A percentile compares a stretch with the other conserved stretches of the same genome.
phyloP scores from a whole-genome alignment of 1,284 basidiomycete genomes.

The Trichosporon asahii region DNA sequence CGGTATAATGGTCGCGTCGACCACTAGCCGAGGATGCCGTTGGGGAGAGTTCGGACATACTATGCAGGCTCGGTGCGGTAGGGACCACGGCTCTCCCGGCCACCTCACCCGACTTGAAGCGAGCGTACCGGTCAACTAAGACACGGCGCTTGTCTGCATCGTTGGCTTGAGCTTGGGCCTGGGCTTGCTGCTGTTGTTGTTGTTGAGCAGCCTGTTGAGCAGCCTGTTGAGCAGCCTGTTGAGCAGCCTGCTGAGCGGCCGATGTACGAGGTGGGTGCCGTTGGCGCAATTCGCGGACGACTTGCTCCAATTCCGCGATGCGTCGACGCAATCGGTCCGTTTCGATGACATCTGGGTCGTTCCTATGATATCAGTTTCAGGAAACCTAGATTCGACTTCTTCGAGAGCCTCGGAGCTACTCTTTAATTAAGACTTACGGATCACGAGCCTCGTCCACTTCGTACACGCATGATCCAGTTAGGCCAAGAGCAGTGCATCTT shows the following conservation, averaged over 20 bases:
- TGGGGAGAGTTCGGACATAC: slow-evolving; percentile 17
- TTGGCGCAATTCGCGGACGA: slow-evolving; percentile 66
- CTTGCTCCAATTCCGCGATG: slow-evolving; percentile 82
- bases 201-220: too few relatives aligned
- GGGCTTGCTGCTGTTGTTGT: slow-evolving; percentile 1
- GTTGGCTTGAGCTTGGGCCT: slow-evolving; percentile 12
- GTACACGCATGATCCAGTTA: slow-evolving; percentile 85
- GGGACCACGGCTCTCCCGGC: slow-evolving; percentile 34
- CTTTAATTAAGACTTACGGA: slow-evolving; percentile 56
- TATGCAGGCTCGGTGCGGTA: not conserved
- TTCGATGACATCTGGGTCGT: slow-evolving; percentile 78
- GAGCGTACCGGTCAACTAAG: slow-evolving; percentile 47
- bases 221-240: slow-evolving; percentile 2
- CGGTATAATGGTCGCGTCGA: slow-evolving; percentile 23
- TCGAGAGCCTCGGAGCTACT: not conserved
- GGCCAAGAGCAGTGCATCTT: slow-evolving; percentile 66
- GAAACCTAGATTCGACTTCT: not conserved
- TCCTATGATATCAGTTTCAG: slow-evolving; percentile 55
- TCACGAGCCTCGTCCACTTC: slow-evolving; percentile 83
- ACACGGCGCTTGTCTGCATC: slow-evolving; percentile 42
- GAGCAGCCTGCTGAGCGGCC: slow-evolving; percentile 13
- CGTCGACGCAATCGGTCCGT: slow-evolving; percentile 73
- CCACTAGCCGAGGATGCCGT: slow-evolving; percentile 4
- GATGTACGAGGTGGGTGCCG: slow-evolving; percentile 24
- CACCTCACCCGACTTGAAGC: slow-evolving; percentile 48